These are phyloP conservation scores for Phytopythium sindhum DNA, from an alignment of 352 stramenopile species.

Conservation along the genomic window DNA sequence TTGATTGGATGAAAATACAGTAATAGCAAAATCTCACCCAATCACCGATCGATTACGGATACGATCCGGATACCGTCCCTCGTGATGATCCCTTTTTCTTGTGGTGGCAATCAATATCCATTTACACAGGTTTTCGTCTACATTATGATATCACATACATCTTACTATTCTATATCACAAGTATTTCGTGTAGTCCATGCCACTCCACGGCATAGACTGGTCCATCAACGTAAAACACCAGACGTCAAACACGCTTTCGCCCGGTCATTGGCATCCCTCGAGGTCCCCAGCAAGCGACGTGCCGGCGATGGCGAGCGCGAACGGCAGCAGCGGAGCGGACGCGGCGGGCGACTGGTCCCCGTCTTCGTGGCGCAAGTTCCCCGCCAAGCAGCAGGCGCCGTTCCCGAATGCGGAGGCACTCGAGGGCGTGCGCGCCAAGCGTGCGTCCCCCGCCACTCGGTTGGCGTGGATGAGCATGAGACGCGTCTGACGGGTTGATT, in stretches of 20 bases:
- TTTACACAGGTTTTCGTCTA: background rate
- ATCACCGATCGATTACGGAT: background rate
- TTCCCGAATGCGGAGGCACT: slow-evolving; percentile 78
- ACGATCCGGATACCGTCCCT: background rate
- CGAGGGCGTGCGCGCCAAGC: slow-evolving; percentile 56
- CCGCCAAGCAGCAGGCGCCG: slow-evolving; percentile 79
- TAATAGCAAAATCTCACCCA: background rate
- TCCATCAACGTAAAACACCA: background rate
- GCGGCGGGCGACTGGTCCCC: slow-evolving; percentile 39
- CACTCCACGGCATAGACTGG: background rate
- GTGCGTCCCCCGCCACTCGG: slow-evolving; percentile 20
- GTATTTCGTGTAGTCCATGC: background rate
- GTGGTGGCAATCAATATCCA: background rate
- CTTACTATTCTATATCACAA: background rate
- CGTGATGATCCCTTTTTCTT: background rate
- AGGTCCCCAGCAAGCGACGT: background rate
- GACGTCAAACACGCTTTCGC: background rate
- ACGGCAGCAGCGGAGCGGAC: background rate
- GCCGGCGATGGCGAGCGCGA: background rate
- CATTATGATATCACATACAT: background rate
- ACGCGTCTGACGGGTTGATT: slow-evolving; percentile 8
- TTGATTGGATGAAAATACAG: background rate
- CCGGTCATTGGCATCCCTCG: background rate
- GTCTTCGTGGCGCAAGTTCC: slow-evolving; percentile 72
- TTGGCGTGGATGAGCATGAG: background rate